Base-by-base conservation (phyloP, 495 filamentous ascomycete genomes). In the Cenococcum geophilum region DNA sequence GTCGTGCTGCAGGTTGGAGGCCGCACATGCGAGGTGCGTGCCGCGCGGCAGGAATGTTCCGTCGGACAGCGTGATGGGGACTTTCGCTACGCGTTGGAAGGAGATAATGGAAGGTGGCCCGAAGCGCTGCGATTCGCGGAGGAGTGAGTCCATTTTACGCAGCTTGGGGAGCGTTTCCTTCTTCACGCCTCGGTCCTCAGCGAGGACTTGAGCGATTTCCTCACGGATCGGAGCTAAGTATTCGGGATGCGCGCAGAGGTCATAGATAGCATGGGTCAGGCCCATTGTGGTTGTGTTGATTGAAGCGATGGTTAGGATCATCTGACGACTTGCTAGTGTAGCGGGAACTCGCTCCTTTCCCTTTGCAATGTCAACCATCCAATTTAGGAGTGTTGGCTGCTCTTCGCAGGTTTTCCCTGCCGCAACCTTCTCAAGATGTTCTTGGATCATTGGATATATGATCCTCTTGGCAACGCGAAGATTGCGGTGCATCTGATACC, bases 101-200 rank as follows among this genome's bases (percentile, higher is more conserved):
- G 21, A 45, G 6, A 43, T n/a, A 0, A 8, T 57, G 32, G 10
- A 48, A 22, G 59, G 73, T 16, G 77, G 75, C 27, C 68, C 62
- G 23, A 78, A 68, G 5, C 82, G 71, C 56, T 77, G 75, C 10
- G 73, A 71, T 62, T 85, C 82, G 50, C 80, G 79, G 52, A 83
- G 75, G 64, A 83, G 82, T 58, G 75, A 78, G 68, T 85, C 82
- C 57, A 84, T 56, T 65, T 80, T 80, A 54, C 71, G 73, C 59
- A 83, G 68, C 55, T 73, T 70, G 2, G 50, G 51, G 60, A 81
- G 68, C 53, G 70, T 76, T 12, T 73, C 72, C 54, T 76, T 77
- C 34, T 32, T 32, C 3, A 32, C 6, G 27, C 27, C 27, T 32
- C 6, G 27, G 27, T 32, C 27, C 6, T 32, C 3, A 14, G 58